Conservation (phyloP, 2,329 filamentous ascomycete species). For the Exserohilum rostratum region DNA sequence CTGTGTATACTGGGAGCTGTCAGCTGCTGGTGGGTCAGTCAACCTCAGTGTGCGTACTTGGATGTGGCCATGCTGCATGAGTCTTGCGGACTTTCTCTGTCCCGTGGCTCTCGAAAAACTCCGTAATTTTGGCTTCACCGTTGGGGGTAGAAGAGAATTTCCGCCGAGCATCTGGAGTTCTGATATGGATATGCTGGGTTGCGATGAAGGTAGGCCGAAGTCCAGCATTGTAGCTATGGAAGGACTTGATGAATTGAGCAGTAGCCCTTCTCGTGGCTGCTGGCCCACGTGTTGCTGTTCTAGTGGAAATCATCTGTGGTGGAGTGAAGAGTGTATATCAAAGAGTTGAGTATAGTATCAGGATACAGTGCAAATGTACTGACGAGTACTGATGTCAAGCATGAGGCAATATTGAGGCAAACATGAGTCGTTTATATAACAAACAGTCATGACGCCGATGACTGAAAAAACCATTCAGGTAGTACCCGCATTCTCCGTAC, state of each 20-base stretch:
- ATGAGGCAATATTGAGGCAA: conserved; percentile 26
- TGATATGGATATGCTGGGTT: conserved; percentile 36
- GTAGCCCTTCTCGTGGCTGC: conserved; percentile 46
- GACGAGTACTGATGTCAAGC: conserved; percentile 21
- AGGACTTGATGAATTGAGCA: conserved; percentile 45
- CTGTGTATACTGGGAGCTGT: conserved; percentile 64
- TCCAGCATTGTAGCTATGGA: conserved; percentile 42
- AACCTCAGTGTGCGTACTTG: neutral
- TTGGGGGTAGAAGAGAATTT: conserved; percentile 51
- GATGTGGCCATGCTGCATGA: conserved; percentile 52
- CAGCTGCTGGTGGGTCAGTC: conserved; percentile 4
- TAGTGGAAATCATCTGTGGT: conserved; percentile 38
- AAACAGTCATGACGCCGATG: conserved; percentile 23
- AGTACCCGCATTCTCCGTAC: conserved; percentile 4
- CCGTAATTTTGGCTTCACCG: conserved; percentile 43
- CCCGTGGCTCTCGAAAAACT: conserved; percentile 56
- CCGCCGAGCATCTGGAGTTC: conserved; percentile 32
- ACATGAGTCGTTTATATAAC: conserved; percentile 37
- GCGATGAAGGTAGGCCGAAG: conserved; percentile 44
- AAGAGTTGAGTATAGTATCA: conserved; percentile 4
- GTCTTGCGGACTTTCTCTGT: conserved; percentile 54
- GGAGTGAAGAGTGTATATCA: conserved; percentile 11
- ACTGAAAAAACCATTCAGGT: conserved; percentile 13
- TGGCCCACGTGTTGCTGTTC: conserved; percentile 29
- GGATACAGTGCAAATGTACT: conserved; percentile 6